A percentile compares a stretch with the other conserved stretches of the same genome.
These are phyloP conservation scores for Yarrowia deformans DNA, from an alignment of 805 yeast genomes.

Conservation along the genomic window DNA sequence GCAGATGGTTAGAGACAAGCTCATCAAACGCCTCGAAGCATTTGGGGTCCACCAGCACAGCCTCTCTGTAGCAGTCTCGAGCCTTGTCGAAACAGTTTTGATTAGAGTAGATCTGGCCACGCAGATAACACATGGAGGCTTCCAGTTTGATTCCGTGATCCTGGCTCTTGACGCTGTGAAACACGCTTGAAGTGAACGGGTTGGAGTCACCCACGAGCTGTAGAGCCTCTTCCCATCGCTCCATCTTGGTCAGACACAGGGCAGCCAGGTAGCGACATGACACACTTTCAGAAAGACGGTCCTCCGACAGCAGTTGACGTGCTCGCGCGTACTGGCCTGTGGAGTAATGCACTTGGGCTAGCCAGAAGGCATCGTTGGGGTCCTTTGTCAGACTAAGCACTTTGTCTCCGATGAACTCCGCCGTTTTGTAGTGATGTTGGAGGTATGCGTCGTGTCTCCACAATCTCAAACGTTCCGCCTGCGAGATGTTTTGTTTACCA, in stretches of 20 bases:
- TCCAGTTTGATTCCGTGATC: conserved; percentile 86
- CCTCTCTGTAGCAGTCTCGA: conserved; percentile 84
- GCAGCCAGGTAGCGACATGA: conserved; percentile 85
- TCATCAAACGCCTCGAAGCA: conserved; percentile 93
- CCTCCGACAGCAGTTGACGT: conserved; percentile 67
- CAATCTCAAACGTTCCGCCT: conserved; percentile 81
- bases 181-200: conserved; percentile 59
- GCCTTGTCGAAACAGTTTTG: conserved; percentile 87
- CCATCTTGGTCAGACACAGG: conserved; percentile 69
- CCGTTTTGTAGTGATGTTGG: conserved; percentile 91
- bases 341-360: conserved; percentile 85
- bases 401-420: conserved; percentile 91
- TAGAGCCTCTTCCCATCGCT: conserved; percentile 86
- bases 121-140: conserved; percentile 81
- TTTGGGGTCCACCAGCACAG: conserved; percentile 84
- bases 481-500: conserved; percentile 55
- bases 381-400: conserved; percentile 81
- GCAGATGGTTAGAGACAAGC: conserved; percentile 70
- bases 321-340: conserved; percentile 83
- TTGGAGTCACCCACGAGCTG: conserved; percentile 83
- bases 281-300: conserved; percentile 61
- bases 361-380: conserved; percentile 94
- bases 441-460: conserved; percentile 94
- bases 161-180: conserved; percentile 50
- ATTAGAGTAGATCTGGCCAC: conserved; percentile 83